Conservation (phyloP, 2,329 filamentous ascomycete species). For the Diplocarpon rosae region DNA sequence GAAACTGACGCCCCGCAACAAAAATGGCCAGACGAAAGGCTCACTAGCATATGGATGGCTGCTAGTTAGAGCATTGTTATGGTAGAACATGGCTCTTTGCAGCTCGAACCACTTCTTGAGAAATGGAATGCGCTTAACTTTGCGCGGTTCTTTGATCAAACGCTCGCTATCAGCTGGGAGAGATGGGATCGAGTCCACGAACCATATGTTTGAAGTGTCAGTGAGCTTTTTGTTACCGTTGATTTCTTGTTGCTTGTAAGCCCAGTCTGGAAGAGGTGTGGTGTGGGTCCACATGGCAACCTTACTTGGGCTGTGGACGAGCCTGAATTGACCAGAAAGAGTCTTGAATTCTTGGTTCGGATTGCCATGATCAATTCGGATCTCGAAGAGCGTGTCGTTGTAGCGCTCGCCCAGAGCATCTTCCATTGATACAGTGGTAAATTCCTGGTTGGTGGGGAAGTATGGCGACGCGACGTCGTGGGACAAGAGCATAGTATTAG, state of each 20-base stretch:
- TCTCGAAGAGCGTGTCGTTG: slow-evolving; percentile 88
- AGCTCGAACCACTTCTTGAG: slow-evolving; percentile 91
- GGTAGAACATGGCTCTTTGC: slow-evolving; percentile 97
- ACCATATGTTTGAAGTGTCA: slow-evolving; percentile 89
- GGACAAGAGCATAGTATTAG: slow-evolving; percentile 75
- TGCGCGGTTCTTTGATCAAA: slow-evolving; percentile 60
- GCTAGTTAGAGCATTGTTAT: slow-evolving; percentile 96
- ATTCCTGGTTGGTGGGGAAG: slow-evolving; percentile 97
- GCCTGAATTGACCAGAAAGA: slow-evolving; percentile 86
- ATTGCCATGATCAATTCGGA: slow-evolving; percentile 83
- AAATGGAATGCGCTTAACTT: slow-evolving; percentile 80
- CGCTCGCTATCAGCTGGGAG: slow-evolving; percentile 59
- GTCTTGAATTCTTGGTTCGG: slow-evolving; percentile 75
- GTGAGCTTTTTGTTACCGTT: slow-evolving; percentile 96
- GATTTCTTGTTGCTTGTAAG: slow-evolving; percentile 93
- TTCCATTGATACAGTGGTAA: slow-evolving; percentile 68
- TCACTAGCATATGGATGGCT: slow-evolving; percentile 93
- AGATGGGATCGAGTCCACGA: slow-evolving; percentile 81
- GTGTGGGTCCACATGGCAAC: slow-evolving; percentile 99
- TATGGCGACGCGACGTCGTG: slow-evolving; percentile 96
- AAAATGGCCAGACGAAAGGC: slow-evolving; percentile 95
- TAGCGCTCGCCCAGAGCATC: slow-evolving; percentile 62
- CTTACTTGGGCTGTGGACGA: slow-evolving; percentile 87
- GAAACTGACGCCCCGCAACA: slow-evolving; percentile 94
- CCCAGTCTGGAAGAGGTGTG: slow-evolving; percentile 93